Conservation (phyloP, 2,329 filamentous ascomycete species). For the Tolypocladium tundrense region DNA sequence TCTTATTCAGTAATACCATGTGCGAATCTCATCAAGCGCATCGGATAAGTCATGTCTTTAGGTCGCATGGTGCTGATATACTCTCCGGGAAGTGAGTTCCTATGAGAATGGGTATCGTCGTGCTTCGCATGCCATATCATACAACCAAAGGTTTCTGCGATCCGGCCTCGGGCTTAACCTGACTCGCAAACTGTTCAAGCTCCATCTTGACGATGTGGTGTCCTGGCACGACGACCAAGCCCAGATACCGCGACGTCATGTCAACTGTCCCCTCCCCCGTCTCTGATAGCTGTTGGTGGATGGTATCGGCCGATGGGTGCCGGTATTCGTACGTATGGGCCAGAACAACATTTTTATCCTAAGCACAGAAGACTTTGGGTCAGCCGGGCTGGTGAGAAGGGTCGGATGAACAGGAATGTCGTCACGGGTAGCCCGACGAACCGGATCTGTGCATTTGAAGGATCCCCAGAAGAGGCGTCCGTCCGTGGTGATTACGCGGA, state of each 20-base stretch:
- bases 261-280: conserved; percentile 39
- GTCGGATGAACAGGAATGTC: background rate
- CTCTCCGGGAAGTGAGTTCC: background rate
- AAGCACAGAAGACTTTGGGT: background rate
- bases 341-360: conserved; percentile 87
- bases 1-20: conserved; percentile 17
- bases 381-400: background rate
- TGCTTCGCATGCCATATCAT: background rate
- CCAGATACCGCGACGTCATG: conserved; percentile 79
- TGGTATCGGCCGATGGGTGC: conserved; percentile 47
- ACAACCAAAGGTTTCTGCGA: background rate
- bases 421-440: conserved; percentile 30
- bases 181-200: conserved; percentile 63
- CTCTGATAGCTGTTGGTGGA: conserved; percentile 21
- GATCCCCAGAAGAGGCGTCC: conserved; percentile 79
- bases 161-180: conserved; percentile 21
- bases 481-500: conserved; percentile 74
- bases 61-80: background rate
- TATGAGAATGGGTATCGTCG: background rate
- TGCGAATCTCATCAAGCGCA: conserved; percentile 1
- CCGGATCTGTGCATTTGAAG: conserved; percentile 91
- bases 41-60: too few relatives aligned
- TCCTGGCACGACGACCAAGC: conserved; percentile 81
- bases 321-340: conserved; percentile 84
- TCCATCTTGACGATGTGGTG: conserved; percentile 81